Percentiles rank a stretch among this genome's conserved stretches.
Conservation (phyloP, 2,329 filamentous ascomycete species). For the Daldinia sp. region DNA sequence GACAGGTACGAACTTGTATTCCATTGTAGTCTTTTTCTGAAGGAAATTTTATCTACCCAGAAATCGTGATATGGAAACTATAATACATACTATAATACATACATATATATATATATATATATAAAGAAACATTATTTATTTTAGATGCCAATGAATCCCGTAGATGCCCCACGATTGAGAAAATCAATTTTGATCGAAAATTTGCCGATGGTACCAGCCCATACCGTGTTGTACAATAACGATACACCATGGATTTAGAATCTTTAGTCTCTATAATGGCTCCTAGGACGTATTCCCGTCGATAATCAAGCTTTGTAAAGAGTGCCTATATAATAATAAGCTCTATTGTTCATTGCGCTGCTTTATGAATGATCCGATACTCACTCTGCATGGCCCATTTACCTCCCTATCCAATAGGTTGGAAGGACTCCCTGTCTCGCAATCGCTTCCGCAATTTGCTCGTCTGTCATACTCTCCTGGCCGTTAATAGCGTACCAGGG, state of each 20-base stretch:
- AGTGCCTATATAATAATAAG: no score
- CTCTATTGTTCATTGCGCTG: neutral
- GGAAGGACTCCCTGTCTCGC: slow-evolving; percentile 37
- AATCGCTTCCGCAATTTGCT: slow-evolving; percentile 44
- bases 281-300: no score
- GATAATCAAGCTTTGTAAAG: neutral
- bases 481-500: slow-evolving; percentile 45
- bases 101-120: no score
- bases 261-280: neutral
- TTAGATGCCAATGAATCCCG: slow-evolving; percentile 5
- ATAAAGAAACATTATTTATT: slow-evolving; percentile 13
- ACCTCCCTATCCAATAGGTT: slow-evolving; percentile 44
- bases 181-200: neutral
- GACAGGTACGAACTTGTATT: neutral
- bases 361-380: neutral
- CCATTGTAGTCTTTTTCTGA: neutral
- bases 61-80: neutral
- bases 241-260: neutral
- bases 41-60: slow-evolving; percentile 11
- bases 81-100: neutral
- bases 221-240: slow-evolving; percentile 3
- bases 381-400: neutral
- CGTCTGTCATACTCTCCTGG: slow-evolving; percentile 45
- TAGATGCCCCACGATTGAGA: slow-evolving; percentile 1
- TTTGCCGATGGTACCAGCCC: slow-evolving; percentile 23